These are phyloP conservation scores for Xylariaceae sp. DNA, from an alignment of 2,329 filamentous ascomycete genomes.

Conservation along the genomic window DNA sequence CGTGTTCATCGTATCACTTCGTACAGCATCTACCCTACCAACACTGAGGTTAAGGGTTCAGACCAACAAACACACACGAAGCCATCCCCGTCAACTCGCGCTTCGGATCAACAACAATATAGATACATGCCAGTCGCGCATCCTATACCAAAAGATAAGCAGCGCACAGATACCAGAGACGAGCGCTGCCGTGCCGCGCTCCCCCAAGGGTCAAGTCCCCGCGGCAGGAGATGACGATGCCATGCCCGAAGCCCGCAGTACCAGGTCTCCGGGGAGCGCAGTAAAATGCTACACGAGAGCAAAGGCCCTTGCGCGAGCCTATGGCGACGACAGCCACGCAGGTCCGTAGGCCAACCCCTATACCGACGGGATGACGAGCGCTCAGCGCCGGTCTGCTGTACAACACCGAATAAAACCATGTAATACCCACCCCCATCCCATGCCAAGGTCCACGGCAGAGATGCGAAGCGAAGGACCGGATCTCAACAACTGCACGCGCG, in stretches of 20 bases:
- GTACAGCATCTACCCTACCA: too few relatives aligned
- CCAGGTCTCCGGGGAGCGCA: not conserved
- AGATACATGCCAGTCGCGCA: not conserved
- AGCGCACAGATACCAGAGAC: not conserved
- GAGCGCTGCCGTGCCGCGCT: not conserved
- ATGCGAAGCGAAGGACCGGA: not conserved
- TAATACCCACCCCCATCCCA: too few relatives aligned
- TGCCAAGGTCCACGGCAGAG: too few relatives aligned
- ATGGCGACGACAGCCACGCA: not conserved
- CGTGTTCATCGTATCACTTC: not conserved
- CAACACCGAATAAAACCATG: not conserved
- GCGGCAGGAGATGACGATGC: not conserved
- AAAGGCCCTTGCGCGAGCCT: slow-evolving; percentile 12
- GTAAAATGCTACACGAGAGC: slow-evolving; percentile 4
- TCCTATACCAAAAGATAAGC: not conserved
- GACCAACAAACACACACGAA: not conserved
- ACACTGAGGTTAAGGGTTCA: too few relatives aligned
- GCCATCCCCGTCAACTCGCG: not conserved
- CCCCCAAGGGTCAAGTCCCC: too few relatives aligned
- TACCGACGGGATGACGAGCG: not conserved
- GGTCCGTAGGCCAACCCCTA: not conserved
- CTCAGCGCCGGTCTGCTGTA: slow-evolving; percentile 7
- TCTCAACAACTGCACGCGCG: slow-evolving; percentile 11
- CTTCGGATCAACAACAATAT: too few relatives aligned
- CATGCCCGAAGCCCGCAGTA: slow-evolving; percentile 11